Evolutionary conservation across 768 basidiomycete genomes (phyloP), one percentile per base, ranked within the genome.

Genomic region (Pleurotus pulmonarius): DNA sequence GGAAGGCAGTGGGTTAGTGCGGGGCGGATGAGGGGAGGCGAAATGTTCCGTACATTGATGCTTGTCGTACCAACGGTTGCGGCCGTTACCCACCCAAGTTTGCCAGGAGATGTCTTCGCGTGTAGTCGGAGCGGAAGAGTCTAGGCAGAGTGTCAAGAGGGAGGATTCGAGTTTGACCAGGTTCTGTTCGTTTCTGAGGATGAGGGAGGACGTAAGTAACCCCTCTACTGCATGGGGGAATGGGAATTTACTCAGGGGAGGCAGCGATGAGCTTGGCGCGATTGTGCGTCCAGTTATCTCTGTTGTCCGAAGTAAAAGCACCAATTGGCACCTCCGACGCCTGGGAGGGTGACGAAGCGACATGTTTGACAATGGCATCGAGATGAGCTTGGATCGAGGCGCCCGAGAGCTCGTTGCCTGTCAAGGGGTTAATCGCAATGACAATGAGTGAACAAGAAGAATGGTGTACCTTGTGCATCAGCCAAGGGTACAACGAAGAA

Each of bases 21-120:
- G 29, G 29, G 18, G 20, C 4, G 41, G 45, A 22, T 13, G 15
- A 45, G 15, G n/a, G 16, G 26, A 44, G 25, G 53, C 46, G 22
- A n/a, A 41, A 4, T 77, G 29, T 34, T 34, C 29, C 88, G 34
- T 67, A 94, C 92, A 65, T 66, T 98, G 92, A 67, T 98, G 96
- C 72, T 99, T 99, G 77, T 98, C 97, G 67, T 87, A 98, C 79
- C 90, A 99, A 58, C 96, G 77, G 69, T 96, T 97, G 49, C 85
- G 77, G 20, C 93, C 95, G 62, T 96, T 83, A 29, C 94, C 96
- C 20, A 87, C 86, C 94, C 96, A 98, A 48, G 85, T 83, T 16
- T 73, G 76, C 86, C 90, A 89, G 56, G 89, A 89, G 11, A 89
- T 77, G 25, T 91, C 85, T 61, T 96, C 90, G 40, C 92, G 79